A percentile compares a stretch with the other conserved stretches of the same genome.
Evolutionary conservation across 1,284 basidiomycete genomes (phyloP).

Genomic region (Xerocomus minutiporus): DNA sequence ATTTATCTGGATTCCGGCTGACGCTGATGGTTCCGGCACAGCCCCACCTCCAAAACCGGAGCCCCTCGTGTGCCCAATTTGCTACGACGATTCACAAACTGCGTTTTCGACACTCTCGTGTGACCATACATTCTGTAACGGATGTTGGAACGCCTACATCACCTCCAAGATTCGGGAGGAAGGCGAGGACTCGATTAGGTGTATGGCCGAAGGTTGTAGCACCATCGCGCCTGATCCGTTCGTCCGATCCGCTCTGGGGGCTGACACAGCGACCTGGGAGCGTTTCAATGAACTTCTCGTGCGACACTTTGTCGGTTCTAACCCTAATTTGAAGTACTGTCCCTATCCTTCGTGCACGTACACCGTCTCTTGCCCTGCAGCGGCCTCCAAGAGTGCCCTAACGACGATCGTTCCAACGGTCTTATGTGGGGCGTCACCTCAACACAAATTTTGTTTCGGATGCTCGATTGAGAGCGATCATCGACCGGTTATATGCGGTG

Average conservation of each 20-base stretch:
- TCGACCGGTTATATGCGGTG: slow-evolving; percentile 83
- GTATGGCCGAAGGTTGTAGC: slow-evolving; percentile 90
- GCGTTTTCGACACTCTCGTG: slow-evolving; percentile 67
- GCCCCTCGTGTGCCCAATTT: slow-evolving; percentile 83
- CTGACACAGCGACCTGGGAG: slow-evolving; percentile 45
- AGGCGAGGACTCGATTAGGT: slow-evolving; percentile 83
- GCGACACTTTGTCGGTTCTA: slow-evolving; percentile 87
- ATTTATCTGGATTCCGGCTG: not conserved
- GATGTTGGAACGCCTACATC: slow-evolving; percentile 86
- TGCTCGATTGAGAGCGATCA: slow-evolving; percentile 85
- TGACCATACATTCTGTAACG: slow-evolving; percentile 78
- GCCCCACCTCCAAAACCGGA: slow-evolving; percentile 33
- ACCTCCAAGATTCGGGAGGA: slow-evolving; percentile 86
- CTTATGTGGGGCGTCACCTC: slow-evolving; percentile 67
- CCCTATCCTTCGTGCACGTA: slow-evolving; percentile 83
- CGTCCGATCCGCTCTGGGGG: slow-evolving; percentile 37
- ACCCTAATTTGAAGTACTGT: slow-evolving; percentile 85
- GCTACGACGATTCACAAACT: slow-evolving; percentile 75
- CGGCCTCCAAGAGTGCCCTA: slow-evolving; percentile 70
- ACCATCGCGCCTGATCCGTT: slow-evolving; percentile 70
- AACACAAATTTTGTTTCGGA: slow-evolving; percentile 81
- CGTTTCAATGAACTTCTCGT: slow-evolving; percentile 87
- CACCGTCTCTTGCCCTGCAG: slow-evolving; percentile 82
- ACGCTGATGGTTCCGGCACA: slow-evolving; percentile 12
- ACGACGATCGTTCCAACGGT: slow-evolving; percentile 87